These are phyloP conservation scores for Cordia subcordata DNA, from an alignment of 257 asterid species.

Conservation along the genomic window DNA sequence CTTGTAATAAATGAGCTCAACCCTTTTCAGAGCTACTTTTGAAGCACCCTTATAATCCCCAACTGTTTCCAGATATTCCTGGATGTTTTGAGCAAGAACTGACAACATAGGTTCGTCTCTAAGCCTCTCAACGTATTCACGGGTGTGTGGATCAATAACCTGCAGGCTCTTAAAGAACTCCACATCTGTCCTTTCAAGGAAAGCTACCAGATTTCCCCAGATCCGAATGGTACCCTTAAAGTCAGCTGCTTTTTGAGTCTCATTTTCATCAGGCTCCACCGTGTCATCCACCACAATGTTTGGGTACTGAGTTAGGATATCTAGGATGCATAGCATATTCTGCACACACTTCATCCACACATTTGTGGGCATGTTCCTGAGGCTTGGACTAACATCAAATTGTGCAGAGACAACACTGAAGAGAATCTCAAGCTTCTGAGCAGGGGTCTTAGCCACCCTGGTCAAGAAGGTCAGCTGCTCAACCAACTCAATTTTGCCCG, in stretches of 20 bases:
- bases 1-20: conserved; percentile 81
- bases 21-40: conserved; percentile 83
- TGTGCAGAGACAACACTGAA: conserved; percentile 89
- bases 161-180: conserved; percentile 93
- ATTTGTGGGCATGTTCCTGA: conserved; percentile 93
- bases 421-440: conserved; percentile 91
- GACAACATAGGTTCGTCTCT: conserved; percentile 77
- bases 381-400: conserved; percentile 80
- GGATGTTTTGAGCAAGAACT: conserved; percentile 85
- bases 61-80: conserved; percentile 57
- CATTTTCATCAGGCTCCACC: conserved; percentile 91
- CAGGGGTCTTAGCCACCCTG: conserved; percentile 91
- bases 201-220: conserved; percentile 96
- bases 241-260: conserved; percentile 84
- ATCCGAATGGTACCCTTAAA: conserved; percentile 59
- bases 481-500: conserved; percentile 82
- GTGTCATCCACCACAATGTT: conserved; percentile 89
- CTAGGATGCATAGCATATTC: conserved; percentile 67
- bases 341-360: conserved; percentile 92
- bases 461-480: conserved; percentile 95
- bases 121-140: conserved; percentile 85
- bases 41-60: conserved; percentile 84
- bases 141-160: conserved; percentile 94
- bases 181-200: conserved; percentile 75
- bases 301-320: conserved; percentile 66